Percentiles rank a stretch among this genome's conserved stretches.
Evolutionary conservation across 2,329 filamentous ascomycete genomes (phyloP).

Genomic region (Achaetomium macrosporum): DNA sequence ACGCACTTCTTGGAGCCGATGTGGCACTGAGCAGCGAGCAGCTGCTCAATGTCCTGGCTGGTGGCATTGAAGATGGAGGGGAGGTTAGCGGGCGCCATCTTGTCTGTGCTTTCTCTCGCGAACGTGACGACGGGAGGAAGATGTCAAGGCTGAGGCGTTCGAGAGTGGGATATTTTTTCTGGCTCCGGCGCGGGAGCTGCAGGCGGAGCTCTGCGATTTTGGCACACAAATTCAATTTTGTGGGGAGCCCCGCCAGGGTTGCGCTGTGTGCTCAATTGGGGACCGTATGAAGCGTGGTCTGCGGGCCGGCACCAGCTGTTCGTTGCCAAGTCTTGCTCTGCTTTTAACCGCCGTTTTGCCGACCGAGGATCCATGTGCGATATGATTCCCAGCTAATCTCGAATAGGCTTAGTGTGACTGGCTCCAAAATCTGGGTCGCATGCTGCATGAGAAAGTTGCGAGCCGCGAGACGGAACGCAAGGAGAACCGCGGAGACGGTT

Average conservation of each 20-base stretch:
- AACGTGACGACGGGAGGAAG: conserved; percentile 29
- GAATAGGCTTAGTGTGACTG: conserved; percentile 10
- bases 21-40: conserved; percentile 93
- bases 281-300: neutral
- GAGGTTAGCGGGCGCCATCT: conserved; percentile 92
- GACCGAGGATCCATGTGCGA: neutral
- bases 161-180: conserved; percentile 22
- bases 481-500: conserved; percentile 8
- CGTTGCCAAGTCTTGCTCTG: neutral
- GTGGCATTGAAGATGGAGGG: conserved; percentile 96
- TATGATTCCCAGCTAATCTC: conserved; percentile 3
- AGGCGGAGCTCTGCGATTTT: conserved; percentile 25
- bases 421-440: conserved; percentile 24
- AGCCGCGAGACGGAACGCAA: conserved; percentile 5
- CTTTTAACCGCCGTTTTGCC: conserved; percentile 15
- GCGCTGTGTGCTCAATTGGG: conserved; percentile 4
- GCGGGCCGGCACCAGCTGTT: conserved; percentile 7
- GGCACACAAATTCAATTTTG: conserved; percentile 27
- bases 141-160: conserved; percentile 22
- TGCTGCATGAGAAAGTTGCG: conserved; percentile 19
- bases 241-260: conserved; percentile 30
- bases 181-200: conserved; percentile 13
- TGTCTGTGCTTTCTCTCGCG: conserved; percentile 47
- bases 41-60: conserved; percentile 98
- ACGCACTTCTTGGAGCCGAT: conserved; percentile 84